Percentiles rank a stretch among this genome's conserved stretches.
Evolutionary conservation across 805 yeast species (phyloP).

Genomic region (Schizosaccharomyces japonicus): DNA sequence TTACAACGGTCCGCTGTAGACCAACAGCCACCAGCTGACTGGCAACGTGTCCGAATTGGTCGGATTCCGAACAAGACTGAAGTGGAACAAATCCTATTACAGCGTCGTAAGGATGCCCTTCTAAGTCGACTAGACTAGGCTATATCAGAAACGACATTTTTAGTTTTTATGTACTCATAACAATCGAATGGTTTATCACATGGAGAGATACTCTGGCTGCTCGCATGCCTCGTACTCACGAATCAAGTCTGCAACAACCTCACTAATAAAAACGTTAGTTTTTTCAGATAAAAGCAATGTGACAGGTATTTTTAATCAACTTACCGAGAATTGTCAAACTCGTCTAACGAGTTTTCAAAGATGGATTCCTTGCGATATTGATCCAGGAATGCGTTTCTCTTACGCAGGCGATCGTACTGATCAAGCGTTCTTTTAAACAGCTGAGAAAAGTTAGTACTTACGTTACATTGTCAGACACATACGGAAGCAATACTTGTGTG

Average conservation of each 20-base stretch:
- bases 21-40: neutral
- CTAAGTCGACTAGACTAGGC: neutral
- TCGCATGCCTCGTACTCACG: constrained; percentile 64
- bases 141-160: neutral
- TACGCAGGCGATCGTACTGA: constrained; percentile 60
- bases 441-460: neutral
- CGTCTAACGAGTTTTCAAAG: constrained; percentile 24
- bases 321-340: constrained; percentile 57
- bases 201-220: constrained; percentile 18
- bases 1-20: too few relatives aligned
- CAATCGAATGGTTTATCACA: neutral
- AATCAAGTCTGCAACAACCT: constrained; percentile 47
- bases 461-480: neutral
- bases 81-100: constrained; percentile 13
- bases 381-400: constrained; percentile 62
- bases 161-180: neutral
- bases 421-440: constrained; percentile 41
- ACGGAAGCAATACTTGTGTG: constrained; percentile 44
- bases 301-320: neutral
- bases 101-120: constrained; percentile 8
- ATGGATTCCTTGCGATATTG: constrained; percentile 32
- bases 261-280: neutral
- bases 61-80: constrained; percentile 11
- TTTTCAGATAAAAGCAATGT: neutral
- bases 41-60: neutral